A percentile compares a stretch with the other conserved stretches of the same genome.
Conservation (phyloP, 2,329 filamentous ascomycete genomes). For the Ophiosphaerella herpotricha region DNA sequence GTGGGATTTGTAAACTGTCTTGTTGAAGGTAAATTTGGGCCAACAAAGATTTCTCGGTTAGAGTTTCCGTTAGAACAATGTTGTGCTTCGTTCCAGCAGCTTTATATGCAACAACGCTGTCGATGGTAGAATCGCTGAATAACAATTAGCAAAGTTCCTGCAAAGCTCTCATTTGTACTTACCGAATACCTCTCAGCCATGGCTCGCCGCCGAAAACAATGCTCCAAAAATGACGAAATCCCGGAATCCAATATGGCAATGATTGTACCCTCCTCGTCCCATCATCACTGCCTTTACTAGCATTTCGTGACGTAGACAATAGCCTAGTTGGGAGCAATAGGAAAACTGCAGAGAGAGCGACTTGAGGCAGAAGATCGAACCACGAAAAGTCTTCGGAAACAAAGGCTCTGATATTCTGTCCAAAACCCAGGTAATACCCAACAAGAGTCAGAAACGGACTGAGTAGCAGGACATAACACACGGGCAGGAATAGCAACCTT, state of each 20-base stretch:
- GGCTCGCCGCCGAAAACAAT: constrained; percentile 51
- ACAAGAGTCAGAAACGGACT: constrained; percentile 35
- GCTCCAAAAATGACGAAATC: constrained; percentile 60
- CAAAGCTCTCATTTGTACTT: constrained; percentile 1
- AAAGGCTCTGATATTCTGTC: constrained; percentile 18
- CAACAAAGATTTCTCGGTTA: constrained; percentile 46
- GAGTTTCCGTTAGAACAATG: constrained; percentile 51
- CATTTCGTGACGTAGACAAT: constrained; percentile 26
- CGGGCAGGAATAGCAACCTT: constrained; percentile 41
- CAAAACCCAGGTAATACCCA: constrained; percentile 28
- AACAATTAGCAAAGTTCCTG: constrained; percentile 9
- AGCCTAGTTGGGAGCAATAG: constrained; percentile 37
- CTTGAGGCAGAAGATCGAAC: constrained; percentile 36
- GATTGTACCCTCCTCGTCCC: constrained; percentile 51
- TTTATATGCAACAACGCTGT: constrained; percentile 55
- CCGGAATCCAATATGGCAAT: constrained; percentile 64
- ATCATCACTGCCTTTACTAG: constrained; percentile 25
- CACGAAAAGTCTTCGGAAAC: constrained; percentile 31
- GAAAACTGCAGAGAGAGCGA: constrained; percentile 33
- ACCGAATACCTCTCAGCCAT: constrained; percentile 53
- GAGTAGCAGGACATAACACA: constrained; percentile 36
- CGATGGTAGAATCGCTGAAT: constrained; percentile 42
- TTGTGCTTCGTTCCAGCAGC: constrained; percentile 57
- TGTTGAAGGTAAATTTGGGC: constrained; percentile 33
- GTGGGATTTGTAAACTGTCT: constrained; percentile 22